Evolutionary conservation across 257 asterid genomes (phyloP).

Genomic region (Eucommia ulmoides): DNA sequence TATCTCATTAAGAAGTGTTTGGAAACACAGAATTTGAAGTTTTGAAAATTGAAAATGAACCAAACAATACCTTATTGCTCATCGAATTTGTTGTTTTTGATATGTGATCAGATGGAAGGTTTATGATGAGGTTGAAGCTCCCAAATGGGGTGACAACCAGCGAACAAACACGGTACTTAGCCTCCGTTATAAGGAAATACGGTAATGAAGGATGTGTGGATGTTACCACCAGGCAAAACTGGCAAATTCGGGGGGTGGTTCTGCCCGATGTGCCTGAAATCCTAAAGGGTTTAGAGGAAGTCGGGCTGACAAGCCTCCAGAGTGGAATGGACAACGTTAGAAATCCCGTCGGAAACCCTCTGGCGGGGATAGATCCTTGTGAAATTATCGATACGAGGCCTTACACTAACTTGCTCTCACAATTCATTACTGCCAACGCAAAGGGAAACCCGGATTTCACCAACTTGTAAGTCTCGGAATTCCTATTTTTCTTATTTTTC

Average conservation of each 20-base stretch:
- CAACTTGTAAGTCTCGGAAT: constrained; percentile 58
- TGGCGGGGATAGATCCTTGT: constrained; percentile 89
- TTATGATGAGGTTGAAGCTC: constrained; percentile 96
- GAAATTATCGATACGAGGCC: constrained; percentile 93
- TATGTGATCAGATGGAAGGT: constrained; percentile 58
- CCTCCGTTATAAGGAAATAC: constrained; percentile 62
- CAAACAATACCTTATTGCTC: background rate
- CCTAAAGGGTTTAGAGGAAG: constrained; percentile 64
- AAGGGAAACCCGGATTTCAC: constrained; percentile 78
- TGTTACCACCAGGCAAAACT: constrained; percentile 87
- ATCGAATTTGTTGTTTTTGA: background rate
- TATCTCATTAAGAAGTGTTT: too few relatives aligned
- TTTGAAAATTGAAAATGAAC: too few relatives aligned
- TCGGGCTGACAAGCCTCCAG: constrained; percentile 89
- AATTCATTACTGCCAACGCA: constrained; percentile 62
- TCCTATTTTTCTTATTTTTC: too few relatives aligned
- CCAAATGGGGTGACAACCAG: constrained; percentile 95
- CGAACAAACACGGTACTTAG: constrained; percentile 72
- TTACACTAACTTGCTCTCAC: constrained; percentile 66
- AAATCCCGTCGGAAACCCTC: constrained; percentile 91
- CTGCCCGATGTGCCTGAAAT: constrained; percentile 83
- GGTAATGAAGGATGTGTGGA: constrained; percentile 89
- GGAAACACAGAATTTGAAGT: too few relatives aligned
- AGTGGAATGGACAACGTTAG: constrained; percentile 99
- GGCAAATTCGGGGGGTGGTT: constrained; percentile 95